Evolutionary conservation across 495 filamentous ascomycete genomes (phyloP).

Genomic region (Aspergillus saccharolyticus): DNA sequence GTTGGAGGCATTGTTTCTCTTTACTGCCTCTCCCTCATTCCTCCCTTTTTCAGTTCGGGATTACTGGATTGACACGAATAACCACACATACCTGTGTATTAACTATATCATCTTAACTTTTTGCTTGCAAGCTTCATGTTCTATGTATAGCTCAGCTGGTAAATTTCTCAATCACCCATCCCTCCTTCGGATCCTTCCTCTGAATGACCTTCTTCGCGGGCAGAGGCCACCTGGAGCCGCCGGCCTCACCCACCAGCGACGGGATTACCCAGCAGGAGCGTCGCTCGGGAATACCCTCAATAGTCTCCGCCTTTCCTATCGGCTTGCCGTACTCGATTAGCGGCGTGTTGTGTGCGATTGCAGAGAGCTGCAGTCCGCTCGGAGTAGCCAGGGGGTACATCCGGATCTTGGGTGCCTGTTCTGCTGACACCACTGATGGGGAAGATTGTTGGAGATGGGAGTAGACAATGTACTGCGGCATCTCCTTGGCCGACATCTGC

Average conservation of each 20-base stretch:
- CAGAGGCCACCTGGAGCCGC: slow-evolving; percentile 75
- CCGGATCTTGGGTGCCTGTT: slow-evolving; percentile 66
- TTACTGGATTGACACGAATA: no score
- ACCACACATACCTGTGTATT: neutral
- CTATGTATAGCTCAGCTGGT: slow-evolving; percentile 32
- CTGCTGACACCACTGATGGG: slow-evolving; percentile 35
- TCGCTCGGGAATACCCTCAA: slow-evolving; percentile 50
- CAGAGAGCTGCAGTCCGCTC: slow-evolving; percentile 68
- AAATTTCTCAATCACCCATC: slow-evolving; percentile 73
- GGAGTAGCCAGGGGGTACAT: slow-evolving; percentile 85
- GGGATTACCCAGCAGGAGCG: slow-evolving; percentile 82
- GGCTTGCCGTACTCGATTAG: slow-evolving; percentile 84
- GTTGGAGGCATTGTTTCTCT: neutral
- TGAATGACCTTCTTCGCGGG: slow-evolving; percentile 78
- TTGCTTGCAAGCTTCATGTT: slow-evolving; percentile 14
- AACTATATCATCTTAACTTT: slow-evolving; percentile 15
- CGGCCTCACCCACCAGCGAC: slow-evolving; percentile 60
- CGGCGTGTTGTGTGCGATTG: slow-evolving; percentile 78
- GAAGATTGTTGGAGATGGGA: slow-evolving; percentile 71
- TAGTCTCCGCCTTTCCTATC: slow-evolving; percentile 65
- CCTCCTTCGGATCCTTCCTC: slow-evolving; percentile 61
- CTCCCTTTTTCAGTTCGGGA: no score
- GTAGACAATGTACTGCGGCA: slow-evolving; percentile 85
- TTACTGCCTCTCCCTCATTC: neutral
- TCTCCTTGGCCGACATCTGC: slow-evolving; percentile 60